Evolutionary conservation across 2,329 filamentous ascomycete genomes (phyloP), one percentile per base, ranked within the genome.

Genomic region (Fusarium clavum): DNA sequence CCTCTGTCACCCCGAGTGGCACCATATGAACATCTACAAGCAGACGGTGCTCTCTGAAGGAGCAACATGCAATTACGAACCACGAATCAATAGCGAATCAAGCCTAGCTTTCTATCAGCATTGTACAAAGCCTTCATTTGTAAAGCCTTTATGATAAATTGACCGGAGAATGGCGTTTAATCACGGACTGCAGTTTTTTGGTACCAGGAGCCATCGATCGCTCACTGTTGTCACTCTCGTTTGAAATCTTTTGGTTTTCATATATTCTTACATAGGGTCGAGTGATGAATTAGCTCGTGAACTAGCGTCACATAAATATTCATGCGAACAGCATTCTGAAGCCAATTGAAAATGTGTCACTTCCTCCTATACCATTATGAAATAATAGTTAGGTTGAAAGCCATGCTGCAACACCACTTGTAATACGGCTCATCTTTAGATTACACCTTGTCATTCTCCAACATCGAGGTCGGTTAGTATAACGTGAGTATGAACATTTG

Each of bases 151-250:
- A 57, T 44, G 49, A 61, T 47, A 29, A 56, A 59, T 45, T 56
- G 20, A 56, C 24, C 47, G 67, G 67, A 59, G 58, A 60, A 70
- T 41, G 59, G 67, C 46, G 67, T 68, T 68, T 41, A 16, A 53
- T 58, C 40, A 65, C 41, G 65, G 61, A 66, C 57, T 46, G 51
- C 24, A 62, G 48, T 14, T 25, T 55, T 24, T 27, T 22, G 32
- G 25, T 34, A 57, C 46, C 32, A 25, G 34, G 46, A 57, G 22
- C 41, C 41, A 49, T 55, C 25, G 18, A 29, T 34, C 20, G 44
- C 63, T 47, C 38, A 48, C 22, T 55, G 18, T 22, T 32, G 47
- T 29, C 30, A 65, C 54, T 22, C 47, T 46, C 38, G 27, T 45
- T 66, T 16, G 14, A 61, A 20, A 32, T 32, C 22, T 27, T 47